Conservation (phyloP, 768 basidiomycete species). For the Ramaria sp. region DNA sequence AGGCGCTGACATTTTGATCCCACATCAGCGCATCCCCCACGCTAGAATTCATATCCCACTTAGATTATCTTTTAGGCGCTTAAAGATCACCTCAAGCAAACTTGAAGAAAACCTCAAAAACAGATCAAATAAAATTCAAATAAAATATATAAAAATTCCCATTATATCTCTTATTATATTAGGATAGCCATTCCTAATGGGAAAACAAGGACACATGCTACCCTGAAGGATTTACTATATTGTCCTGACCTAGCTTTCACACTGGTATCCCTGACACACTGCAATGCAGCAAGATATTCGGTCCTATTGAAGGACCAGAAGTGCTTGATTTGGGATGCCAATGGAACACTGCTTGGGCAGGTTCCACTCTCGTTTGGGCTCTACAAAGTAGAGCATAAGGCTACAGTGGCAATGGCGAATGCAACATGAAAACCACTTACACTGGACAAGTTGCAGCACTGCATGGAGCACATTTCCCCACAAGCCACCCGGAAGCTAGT, state of each 20-base stretch:
- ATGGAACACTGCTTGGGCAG: constrained; percentile 12
- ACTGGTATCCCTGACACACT: constrained; percentile 15
- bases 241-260: constrained; percentile 15
- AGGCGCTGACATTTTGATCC: too few relatives aligned
- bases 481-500: not conserved
- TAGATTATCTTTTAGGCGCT: too few relatives aligned
- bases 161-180: too few relatives aligned
- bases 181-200: constrained; percentile 17
- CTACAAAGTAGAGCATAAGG: constrained; percentile 14
- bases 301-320: constrained; percentile 10
- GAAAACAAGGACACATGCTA: not conserved
- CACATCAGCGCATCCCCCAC: too few relatives aligned
- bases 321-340: constrained; percentile 10
- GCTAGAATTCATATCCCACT: too few relatives aligned
- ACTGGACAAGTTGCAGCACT: constrained; percentile 11
- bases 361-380: constrained; percentile 15
- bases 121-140: too few relatives aligned
- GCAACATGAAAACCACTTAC: constrained; percentile 17
- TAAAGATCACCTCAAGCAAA: too few relatives aligned
- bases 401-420: not conserved
- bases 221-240: constrained; percentile 15
- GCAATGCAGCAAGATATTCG: constrained; percentile 9
- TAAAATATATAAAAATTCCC: too few relatives aligned
- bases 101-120: too few relatives aligned
- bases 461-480: constrained; percentile 1